These are phyloP conservation scores for Arthrocladium fulminans DNA, from an alignment of 2,329 filamentous ascomycete species.

Conservation along the genomic window DNA sequence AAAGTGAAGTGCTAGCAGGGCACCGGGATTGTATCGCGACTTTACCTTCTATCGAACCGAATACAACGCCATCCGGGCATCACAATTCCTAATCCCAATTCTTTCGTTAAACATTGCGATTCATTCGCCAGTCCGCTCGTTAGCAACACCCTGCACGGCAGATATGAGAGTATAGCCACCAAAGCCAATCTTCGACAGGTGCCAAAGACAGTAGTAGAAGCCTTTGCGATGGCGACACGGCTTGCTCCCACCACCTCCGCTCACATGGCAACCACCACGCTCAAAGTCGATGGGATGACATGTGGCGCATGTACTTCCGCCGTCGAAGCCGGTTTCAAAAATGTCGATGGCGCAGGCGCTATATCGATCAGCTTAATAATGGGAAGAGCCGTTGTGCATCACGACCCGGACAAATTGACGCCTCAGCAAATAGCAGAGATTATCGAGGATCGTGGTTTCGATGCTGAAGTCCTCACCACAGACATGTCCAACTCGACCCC, in stretches of 20 bases:
- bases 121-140: too few species aligned
- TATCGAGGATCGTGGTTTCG: constrained; percentile 87
- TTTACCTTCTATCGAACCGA: too few species aligned
- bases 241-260: constrained; percentile 29
- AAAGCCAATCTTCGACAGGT: neutral
- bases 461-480: constrained; percentile 77
- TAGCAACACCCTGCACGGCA: too few species aligned
- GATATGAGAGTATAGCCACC: neutral
- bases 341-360: constrained; percentile 67
- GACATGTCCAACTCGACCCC: constrained; percentile 55
- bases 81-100: too few species aligned
- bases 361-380: constrained; percentile 91
- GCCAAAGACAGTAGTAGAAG: neutral
- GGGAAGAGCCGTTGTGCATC: constrained; percentile 88
- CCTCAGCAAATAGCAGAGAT: constrained; percentile 71
- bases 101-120: too few species aligned
- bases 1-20: too few species aligned
- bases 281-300: constrained; percentile 77
- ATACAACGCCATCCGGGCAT: too few species aligned
- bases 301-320: constrained; percentile 93
- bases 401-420: constrained; percentile 66
- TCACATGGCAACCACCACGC: constrained; percentile 79
- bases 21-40: too few species aligned
- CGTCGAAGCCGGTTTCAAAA: constrained; percentile 85
- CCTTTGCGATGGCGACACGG: constrained; percentile 1